Evolutionary conservation across 768 basidiomycete genomes (phyloP).

Genomic region (Megacollybia marginata): DNA sequence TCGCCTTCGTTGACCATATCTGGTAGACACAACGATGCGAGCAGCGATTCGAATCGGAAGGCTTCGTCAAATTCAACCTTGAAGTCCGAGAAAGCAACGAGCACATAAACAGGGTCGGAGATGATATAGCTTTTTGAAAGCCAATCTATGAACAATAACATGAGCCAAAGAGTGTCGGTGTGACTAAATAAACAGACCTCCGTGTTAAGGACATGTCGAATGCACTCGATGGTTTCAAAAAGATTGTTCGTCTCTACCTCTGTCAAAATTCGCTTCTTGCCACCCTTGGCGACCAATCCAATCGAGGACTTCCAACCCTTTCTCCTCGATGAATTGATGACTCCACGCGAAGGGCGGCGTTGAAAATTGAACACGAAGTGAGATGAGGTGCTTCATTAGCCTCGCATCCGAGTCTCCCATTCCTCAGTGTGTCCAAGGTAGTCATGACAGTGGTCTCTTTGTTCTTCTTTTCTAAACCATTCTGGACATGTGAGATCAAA

Average conservation of each 20-base stretch:
- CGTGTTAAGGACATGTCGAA: slow-evolving; percentile 80
- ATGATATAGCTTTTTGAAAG: too few species aligned
- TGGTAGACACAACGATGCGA: slow-evolving; percentile 52
- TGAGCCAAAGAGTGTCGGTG: too few species aligned
- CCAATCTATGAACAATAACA: too few species aligned
- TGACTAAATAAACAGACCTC: slow-evolving; percentile 44
- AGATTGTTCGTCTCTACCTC: slow-evolving; percentile 66
- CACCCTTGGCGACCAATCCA: slow-evolving; percentile 56
- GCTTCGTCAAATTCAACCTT: slow-evolving; percentile 60
- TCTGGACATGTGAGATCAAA: too few species aligned
- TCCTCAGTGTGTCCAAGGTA: too few species aligned
- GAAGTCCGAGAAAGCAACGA: slow-evolving; percentile 77
- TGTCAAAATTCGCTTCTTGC: slow-evolving; percentile 47
- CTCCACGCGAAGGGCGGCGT: slow-evolving; percentile 77
- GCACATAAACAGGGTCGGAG: too few species aligned
- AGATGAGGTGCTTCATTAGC: slow-evolving; percentile 79
- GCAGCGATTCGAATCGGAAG: slow-evolving; percentile 75
- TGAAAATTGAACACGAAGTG: slow-evolving; percentile 78
- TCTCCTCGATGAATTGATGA: slow-evolving; percentile 64
- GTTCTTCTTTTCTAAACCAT: too few species aligned
- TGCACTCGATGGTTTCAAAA: slow-evolving; percentile 69
- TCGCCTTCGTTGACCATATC: slow-evolving; percentile 31
- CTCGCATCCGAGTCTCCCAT: too few species aligned
- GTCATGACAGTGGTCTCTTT: too few species aligned
- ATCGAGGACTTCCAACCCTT: slow-evolving; percentile 66